phyloP scores from a whole-genome alignment of 352 stramenopile species.

The Phytophthora chlamydospora region DNA sequence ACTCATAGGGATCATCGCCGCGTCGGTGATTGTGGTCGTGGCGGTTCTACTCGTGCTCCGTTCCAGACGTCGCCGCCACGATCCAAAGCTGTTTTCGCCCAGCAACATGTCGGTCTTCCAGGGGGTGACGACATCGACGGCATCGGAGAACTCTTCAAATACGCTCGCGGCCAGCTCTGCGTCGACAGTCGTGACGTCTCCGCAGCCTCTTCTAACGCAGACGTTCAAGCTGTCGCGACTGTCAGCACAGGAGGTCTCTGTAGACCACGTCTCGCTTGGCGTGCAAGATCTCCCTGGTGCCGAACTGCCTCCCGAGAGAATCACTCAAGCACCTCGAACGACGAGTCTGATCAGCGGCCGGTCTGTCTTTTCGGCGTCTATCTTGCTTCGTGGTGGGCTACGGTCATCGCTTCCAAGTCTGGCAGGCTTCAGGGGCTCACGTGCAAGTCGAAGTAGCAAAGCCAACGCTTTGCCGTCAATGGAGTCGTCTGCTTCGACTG shows the following conservation, averaged over 20 bases:
- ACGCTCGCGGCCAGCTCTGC: constrained; percentile 8
- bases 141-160: constrained; percentile 10
- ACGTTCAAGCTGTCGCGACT: constrained; percentile 28
- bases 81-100: constrained; percentile 22
- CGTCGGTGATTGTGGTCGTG: constrained; percentile 19
- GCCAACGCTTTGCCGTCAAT: constrained; percentile 7
- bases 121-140: constrained; percentile 24
- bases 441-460: constrained; percentile 3
- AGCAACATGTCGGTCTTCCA: constrained; percentile 26
- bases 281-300: constrained; percentile 9
- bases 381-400: constrained; percentile 15
- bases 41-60: constrained; percentile 25
- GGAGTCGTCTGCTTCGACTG: constrained; percentile 10
- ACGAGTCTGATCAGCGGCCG: constrained; percentile 21
- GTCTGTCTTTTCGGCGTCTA: constrained; percentile 30
- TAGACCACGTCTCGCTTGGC: constrained; percentile 13
- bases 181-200: constrained; percentile 23
- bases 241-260: constrained; percentile 1
- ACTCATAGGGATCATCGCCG: constrained; percentile 22
- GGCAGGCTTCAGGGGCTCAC: constrained; percentile 9
- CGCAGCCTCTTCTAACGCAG: constrained; percentile 17
- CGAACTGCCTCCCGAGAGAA: neutral
- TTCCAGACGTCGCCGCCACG: constrained; percentile 10
- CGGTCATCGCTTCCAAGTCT: constrained; percentile 21
- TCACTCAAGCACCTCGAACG: constrained; percentile 9